phyloP scores from a whole-genome alignment of 73 alveolate genomes.

The Paramecium biaurelia region DNA sequence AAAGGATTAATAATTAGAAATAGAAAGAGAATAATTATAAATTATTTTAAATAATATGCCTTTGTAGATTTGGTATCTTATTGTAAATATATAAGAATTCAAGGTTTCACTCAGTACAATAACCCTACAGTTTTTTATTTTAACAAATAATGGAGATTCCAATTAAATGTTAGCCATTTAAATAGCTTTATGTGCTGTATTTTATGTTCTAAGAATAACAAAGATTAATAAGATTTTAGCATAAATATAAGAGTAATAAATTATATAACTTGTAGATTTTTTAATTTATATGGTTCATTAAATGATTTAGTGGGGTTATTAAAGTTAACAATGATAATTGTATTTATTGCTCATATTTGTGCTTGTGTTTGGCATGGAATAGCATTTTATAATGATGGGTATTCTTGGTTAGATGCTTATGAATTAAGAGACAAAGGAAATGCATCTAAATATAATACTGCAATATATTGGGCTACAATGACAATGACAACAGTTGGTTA shows the following conservation, averaged over 20 bases:
- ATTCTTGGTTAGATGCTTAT: conserved; percentile 16
- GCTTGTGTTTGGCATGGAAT: conserved; percentile 51
- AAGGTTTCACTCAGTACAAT: conserved; percentile 38
- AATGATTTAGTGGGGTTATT: conserved; percentile 1
- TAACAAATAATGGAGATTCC: background rate
- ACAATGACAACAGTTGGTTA: conserved; percentile 94
- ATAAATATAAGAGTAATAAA: background rate
- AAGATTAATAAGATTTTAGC: conserved; percentile 31
- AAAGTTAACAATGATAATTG: background rate
- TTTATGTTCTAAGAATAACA: conserved; percentile 2
- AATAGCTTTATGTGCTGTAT: background rate
- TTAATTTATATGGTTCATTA: conserved; percentile 29
- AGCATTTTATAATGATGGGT: background rate
- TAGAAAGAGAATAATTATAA: background rate
- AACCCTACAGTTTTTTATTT: background rate
- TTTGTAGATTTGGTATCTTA: conserved; percentile 33
- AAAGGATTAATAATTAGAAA: conserved; percentile 13
- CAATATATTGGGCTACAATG: conserved; percentile 88
- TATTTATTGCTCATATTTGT: conserved; percentile 52
- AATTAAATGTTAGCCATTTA: background rate
- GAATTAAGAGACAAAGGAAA: background rate
- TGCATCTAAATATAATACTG: conserved; percentile 62
- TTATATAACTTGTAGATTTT: background rate
- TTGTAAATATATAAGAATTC: background rate
- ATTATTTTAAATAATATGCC: background rate